These are phyloP conservation scores for Kalaharituber pfeilii DNA, from an alignment of 2,329 filamentous ascomycete species.

Conservation along the genomic window DNA sequence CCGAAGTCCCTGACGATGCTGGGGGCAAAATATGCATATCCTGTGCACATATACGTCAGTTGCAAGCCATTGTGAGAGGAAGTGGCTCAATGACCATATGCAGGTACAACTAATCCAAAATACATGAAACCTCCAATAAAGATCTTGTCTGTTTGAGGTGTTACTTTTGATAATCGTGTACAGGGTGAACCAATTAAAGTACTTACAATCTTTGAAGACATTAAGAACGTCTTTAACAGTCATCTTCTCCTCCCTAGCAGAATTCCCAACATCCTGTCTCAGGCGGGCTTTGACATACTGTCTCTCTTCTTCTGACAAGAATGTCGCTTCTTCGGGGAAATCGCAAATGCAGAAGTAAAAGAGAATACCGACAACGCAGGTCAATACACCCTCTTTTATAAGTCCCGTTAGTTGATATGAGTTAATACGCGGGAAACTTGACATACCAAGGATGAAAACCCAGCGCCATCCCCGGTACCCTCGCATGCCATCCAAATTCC, in stretches of 20 bases:
- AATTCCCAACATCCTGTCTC: conserved; percentile 49
- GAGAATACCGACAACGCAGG: conserved; percentile 41
- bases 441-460: conserved; percentile 51
- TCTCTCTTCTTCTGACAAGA: conserved; percentile 54
- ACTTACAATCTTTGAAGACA: conserved; percentile 48
- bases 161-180: background rate
- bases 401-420: background rate
- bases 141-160: conserved; percentile 36
- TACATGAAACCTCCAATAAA: conserved; percentile 65
- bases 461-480: conserved; percentile 61
- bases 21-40: conserved; percentile 59
- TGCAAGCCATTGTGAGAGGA: background rate
- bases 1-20: conserved; percentile 52
- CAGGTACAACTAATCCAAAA: conserved; percentile 59
- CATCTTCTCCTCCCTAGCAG: conserved; percentile 45
- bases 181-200: background rate
- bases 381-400: conserved; percentile 42
- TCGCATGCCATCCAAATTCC: conserved; percentile 59
- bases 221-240: conserved; percentile 40
- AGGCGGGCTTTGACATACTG: conserved; percentile 49
- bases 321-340: conserved; percentile 58
- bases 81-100: conserved; percentile 37
- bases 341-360: conserved; percentile 55
- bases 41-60: background rate
- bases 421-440: background rate